Evolutionary conservation across 2,329 filamentous ascomycete species (phyloP), one percentile per base, ranked within the genome.

Genomic region (Pseudogymnoascus sp.): DNA sequence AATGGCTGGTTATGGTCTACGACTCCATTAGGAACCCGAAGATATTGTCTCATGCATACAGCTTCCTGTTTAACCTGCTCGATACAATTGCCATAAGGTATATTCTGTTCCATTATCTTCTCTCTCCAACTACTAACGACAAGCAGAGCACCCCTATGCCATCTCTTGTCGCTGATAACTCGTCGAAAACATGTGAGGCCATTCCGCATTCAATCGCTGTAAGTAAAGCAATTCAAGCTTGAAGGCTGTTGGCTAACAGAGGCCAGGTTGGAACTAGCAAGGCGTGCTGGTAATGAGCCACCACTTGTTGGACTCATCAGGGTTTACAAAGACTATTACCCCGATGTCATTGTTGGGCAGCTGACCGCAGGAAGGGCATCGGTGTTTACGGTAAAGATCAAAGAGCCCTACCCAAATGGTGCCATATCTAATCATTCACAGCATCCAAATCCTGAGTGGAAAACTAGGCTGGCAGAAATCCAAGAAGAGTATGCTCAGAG

Each of bases 301-400:
- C 82, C 86, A 59, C 76, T 96, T 36, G 80, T 88, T 37, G 89
- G 89, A 2, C 78, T 96, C 16, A 77, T 95, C 58, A 83, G 88
- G 61, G 85, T 93, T n/a, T 95, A 87, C 76, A 94, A 94, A 71
- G 90, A 93, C 71, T 95, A 93, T 73, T 95, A 93, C 69, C 90
- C 91, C 0, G 90, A 96, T 71, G 90, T 95, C 60, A 90, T 95
- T 63, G 82, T 93, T 12, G 89, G 87, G 20, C 87, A 88, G 65
- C 78, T 83, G 3, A 81, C 84, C 30, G 78, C 79, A 60, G 84
- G 84, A 37, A 81, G 81, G 63, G 84, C 84, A 0, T 81, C 83
- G 3, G 78, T 83, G 1, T 87, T 87, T 72, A 86, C 83, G 72
- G 81, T 83, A 70, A 36, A 67, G 18, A n/a, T 8, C 16, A 28